A percentile compares a stretch with the other conserved stretches of the same genome.
phyloP scores from a whole-genome alignment of 345 rosid genomes.

The Brassica incana region DNA sequence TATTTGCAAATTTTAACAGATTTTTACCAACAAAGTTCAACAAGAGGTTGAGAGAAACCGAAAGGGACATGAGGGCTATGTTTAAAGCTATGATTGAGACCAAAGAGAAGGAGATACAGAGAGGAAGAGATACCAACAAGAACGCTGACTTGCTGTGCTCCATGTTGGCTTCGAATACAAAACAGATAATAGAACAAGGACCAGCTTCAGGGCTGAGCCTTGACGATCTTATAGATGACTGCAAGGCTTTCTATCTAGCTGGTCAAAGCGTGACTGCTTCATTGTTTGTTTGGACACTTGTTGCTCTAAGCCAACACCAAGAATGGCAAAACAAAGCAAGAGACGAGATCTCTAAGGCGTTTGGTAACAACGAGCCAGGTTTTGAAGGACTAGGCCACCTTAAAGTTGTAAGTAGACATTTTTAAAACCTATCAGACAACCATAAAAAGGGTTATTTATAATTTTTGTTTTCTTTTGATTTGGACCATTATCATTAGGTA shows the following conservation, averaged over 20 bases:
- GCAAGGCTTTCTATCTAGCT: constrained; percentile 67
- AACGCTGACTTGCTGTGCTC: constrained; percentile 44
- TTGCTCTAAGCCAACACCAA: constrained; percentile 52
- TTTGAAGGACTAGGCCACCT: constrained; percentile 45
- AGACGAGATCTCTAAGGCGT: constrained; percentile 47
- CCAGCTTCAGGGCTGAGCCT: constrained; percentile 31
- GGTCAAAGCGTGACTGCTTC: constrained; percentile 63
- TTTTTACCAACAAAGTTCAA: constrained; percentile 49
- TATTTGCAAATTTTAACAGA: constrained; percentile 16
- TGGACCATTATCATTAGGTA: constrained; percentile 24
- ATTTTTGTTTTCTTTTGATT: not conserved
- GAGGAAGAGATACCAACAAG: constrained; percentile 28
- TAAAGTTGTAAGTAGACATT: constrained; percentile 35
- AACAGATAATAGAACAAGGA: constrained; percentile 38
- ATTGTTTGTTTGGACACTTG: constrained; percentile 53
- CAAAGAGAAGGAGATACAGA: constrained; percentile 37
- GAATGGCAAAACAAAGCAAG: constrained; percentile 62
- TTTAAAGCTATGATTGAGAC: constrained; percentile 43
- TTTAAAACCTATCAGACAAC: not conserved
- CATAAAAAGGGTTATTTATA: not conserved
- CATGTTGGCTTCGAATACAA: constrained; percentile 34
- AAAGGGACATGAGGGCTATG: constrained; percentile 41
- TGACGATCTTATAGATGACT: constrained; percentile 56
- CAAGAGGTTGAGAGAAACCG: constrained; percentile 44
- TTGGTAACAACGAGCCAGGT: constrained; percentile 44